Conservation (phyloP, 768 basidiomycete species). For the Psilocybe sp. region DNA sequence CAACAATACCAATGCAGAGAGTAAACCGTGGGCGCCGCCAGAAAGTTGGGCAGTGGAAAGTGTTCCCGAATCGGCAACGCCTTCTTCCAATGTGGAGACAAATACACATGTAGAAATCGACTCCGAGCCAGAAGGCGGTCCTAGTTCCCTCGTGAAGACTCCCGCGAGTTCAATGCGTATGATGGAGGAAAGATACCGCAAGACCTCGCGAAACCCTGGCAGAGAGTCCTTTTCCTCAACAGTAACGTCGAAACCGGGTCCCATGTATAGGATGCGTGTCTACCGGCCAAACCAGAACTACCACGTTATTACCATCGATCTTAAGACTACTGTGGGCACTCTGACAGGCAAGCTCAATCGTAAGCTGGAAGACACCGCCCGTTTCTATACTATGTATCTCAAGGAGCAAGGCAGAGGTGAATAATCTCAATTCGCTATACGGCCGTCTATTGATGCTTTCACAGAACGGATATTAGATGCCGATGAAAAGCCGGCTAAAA, state of each 20-base stretch:
- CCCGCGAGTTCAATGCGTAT: too few relatives aligned
- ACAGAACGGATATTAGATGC: conserved; percentile 81
- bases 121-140: too few relatives aligned
- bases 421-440: conserved; percentile 16
- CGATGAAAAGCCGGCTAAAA: conserved; percentile 83
- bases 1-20: conserved; percentile 26
- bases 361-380: conserved; percentile 46
- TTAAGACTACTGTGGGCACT: conserved; percentile 67
- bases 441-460: not conserved
- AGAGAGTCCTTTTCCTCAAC: not conserved
- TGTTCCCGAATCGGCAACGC: too few relatives aligned
- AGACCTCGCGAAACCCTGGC: not conserved
- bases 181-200: not conserved
- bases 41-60: conserved; percentile 25
- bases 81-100: too few relatives aligned
- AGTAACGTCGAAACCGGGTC: conserved; percentile 2
- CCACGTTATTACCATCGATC: conserved; percentile 62
- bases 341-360: conserved; percentile 59
- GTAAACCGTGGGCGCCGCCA: conserved; percentile 71
- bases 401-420: conserved; percentile 74
- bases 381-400: conserved; percentile 69
- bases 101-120: too few relatives aligned
- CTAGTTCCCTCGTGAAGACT: too few relatives aligned
- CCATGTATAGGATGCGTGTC: conserved; percentile 62
- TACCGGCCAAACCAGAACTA: conserved; percentile 71